phyloP scores from a whole-genome alignment of 768 basidiomycete genomes.

The Russula olivacea region DNA sequence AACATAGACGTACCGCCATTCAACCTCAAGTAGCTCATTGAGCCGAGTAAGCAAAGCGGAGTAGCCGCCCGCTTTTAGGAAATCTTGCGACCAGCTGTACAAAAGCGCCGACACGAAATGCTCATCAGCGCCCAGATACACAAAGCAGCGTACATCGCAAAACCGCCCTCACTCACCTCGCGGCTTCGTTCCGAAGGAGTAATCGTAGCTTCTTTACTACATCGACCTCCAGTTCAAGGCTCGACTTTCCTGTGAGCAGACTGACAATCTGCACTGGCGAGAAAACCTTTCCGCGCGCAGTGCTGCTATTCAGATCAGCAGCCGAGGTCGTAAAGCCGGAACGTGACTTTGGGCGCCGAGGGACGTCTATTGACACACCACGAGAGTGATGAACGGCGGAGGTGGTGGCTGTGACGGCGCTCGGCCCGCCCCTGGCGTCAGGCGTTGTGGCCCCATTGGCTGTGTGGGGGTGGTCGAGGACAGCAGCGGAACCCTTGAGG shows the following conservation, averaged over 20 bases:
- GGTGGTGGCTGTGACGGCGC: neutral
- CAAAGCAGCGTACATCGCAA: neutral
- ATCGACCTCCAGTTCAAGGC: constrained; percentile 75
- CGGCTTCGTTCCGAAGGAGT: constrained; percentile 86
- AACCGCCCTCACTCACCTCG: constrained; percentile 45
- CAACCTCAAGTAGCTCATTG: constrained; percentile 88
- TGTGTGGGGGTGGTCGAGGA: constrained; percentile 15
- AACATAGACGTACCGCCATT: constrained; percentile 72
- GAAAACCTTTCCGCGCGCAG: constrained; percentile 40
- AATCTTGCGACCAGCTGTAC: constrained; percentile 82
- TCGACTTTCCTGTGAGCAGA: constrained; percentile 61
- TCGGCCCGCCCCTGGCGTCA: neutral
- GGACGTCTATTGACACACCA: constrained; percentile 56
- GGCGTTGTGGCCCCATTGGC: neutral
- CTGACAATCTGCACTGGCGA: constrained; percentile 64
- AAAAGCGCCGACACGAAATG: neutral
- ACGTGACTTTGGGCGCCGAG: constrained; percentile 44
- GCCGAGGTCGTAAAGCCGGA: constrained; percentile 41
- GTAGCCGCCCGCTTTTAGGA: constrained; percentile 81
- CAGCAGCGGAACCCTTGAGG: constrained; percentile 21
- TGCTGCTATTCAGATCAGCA: constrained; percentile 8
- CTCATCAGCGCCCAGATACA: constrained; percentile 8
- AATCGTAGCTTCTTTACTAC: constrained; percentile 82
- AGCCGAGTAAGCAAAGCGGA: constrained; percentile 73
- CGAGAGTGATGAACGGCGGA: constrained; percentile 40